phyloP scores from a whole-genome alignment of 2,329 filamentous ascomycete genomes.

The Colletotrichum aenigma region DNA sequence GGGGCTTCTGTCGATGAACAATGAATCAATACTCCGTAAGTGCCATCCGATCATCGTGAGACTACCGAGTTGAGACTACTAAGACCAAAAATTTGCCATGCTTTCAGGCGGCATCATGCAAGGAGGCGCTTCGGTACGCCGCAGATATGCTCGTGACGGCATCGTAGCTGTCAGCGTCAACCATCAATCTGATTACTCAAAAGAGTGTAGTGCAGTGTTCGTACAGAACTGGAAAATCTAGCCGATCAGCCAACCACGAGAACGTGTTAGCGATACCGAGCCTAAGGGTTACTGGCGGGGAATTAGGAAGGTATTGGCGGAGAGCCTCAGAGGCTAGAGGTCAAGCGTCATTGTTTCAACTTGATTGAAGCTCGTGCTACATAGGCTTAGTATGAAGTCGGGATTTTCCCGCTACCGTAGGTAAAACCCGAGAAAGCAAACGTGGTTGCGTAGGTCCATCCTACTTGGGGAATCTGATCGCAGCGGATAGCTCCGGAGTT shows the following conservation, averaged over 20 bases:
- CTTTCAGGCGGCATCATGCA: neutral
- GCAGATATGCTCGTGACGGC: neutral
- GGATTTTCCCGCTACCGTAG: neutral
- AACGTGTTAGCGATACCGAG: neutral
- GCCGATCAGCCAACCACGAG: neutral
- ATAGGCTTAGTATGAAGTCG: neutral
- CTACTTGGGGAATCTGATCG: neutral
- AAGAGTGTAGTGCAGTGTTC: rapidly evolving
- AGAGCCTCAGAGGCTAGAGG: neutral
- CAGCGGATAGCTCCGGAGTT: neutral
- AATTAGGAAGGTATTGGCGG: neutral
- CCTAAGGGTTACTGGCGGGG: neutral
- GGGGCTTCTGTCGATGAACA: neutral
- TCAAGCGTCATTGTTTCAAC: neutral
- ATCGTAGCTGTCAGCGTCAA: neutral
- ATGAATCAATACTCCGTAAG: neutral
- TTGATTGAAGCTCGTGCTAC: neutral
- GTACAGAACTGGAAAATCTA: neutral
- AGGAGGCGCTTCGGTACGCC: neutral
- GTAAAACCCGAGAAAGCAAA: neutral
- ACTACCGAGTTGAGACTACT: neutral
- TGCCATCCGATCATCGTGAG: neutral
- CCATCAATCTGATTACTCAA: neutral
- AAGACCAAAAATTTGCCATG: neutral
- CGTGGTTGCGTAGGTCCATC: neutral